Percentiles rank a stretch among this genome's conserved stretches.
These are phyloP conservation scores for Apiospora pterosperma DNA, from an alignment of 2,329 filamentous ascomycete genomes.

Conservation along the genomic window DNA sequence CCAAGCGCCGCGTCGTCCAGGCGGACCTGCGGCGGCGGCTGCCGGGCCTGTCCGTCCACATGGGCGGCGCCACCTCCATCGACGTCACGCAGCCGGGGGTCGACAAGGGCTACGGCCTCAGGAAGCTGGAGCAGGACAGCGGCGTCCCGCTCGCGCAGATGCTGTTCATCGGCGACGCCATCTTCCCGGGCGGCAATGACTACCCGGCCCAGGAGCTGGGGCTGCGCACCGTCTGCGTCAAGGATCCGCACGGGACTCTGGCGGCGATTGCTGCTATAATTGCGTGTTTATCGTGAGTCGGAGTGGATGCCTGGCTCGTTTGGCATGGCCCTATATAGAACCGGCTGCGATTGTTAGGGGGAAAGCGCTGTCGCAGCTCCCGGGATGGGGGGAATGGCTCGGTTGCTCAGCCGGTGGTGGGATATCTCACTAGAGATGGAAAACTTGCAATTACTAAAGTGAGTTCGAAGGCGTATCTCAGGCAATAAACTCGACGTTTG, in stretches of 20 bases:
- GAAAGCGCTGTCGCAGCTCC: no score
- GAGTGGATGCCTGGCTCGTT: no score
- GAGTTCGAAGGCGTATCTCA: no score
- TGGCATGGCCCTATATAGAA: no score
- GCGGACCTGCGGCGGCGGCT: constrained; percentile 30
- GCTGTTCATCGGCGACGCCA: constrained; percentile 39
- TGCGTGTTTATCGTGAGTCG: no score
- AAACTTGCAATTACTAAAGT: no score
- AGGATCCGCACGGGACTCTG: constrained; percentile 18
- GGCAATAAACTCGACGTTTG: no score
- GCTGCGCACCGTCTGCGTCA: constrained; percentile 16
- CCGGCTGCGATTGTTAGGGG: no score
- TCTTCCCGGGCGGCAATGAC: constrained; percentile 37
- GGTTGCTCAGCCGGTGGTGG: no score
- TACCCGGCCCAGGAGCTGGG: constrained; percentile 32
- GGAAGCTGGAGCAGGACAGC: constrained; percentile 22
- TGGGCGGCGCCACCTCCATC: constrained; percentile 37
- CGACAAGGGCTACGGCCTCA: constrained; percentile 32
- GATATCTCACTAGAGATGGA: no score
- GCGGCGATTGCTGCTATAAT: constrained; percentile 17
- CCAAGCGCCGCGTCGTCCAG: constrained; percentile 35
- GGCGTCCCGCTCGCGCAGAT: constrained; percentile 32
- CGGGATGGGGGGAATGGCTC: no score
- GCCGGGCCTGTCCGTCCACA: constrained; percentile 35
- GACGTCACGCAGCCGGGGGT: constrained; percentile 36